Evolutionary conservation across 164 flowering plant genomes (phyloP).

Genomic region (Nelumbo lutea): DNA sequence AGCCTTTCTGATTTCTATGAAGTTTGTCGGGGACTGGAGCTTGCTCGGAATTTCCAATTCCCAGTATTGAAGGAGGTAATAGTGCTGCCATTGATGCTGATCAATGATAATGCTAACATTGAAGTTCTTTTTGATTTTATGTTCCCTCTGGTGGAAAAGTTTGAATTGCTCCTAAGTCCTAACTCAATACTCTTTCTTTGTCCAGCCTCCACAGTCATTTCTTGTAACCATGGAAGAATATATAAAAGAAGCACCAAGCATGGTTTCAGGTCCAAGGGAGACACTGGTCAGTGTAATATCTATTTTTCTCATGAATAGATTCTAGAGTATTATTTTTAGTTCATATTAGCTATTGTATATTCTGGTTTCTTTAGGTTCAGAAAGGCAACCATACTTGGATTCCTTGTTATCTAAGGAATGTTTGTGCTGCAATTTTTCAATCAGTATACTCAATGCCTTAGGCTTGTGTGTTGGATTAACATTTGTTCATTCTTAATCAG

Average conservation of each 20-base stretch:
- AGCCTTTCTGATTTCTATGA: constrained; percentile 93
- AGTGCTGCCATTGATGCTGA: background rate
- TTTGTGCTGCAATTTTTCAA: background rate
- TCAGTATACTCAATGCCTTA: background rate
- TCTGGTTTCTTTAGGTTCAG: background rate
- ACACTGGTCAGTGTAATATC: constrained; percentile 60
- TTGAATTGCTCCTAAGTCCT: background rate
- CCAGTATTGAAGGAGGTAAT: constrained; percentile 87
- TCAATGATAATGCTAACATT: too few species aligned
- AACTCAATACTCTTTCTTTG: constrained; percentile 4
- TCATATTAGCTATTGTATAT: background rate
- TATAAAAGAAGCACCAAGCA: constrained; percentile 89
- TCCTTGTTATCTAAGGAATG: background rate
- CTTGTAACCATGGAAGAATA: constrained; percentile 98
- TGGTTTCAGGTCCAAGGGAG: constrained; percentile 69
- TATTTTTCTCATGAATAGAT: background rate
- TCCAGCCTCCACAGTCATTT: constrained; percentile 96
- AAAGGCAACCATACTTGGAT: background rate
- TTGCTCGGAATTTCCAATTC: constrained; percentile 98
- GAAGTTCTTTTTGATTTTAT: constrained; percentile 1
- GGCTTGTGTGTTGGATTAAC: constrained; percentile 12
- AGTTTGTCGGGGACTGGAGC: constrained; percentile 88
- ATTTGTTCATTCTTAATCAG: constrained; percentile 27
- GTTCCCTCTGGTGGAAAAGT: background rate
- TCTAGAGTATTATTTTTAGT: background rate